phyloP scores from a whole-genome alignment of 148 eudicot species.

The Mesembryanthemum crystallinum region DNA sequence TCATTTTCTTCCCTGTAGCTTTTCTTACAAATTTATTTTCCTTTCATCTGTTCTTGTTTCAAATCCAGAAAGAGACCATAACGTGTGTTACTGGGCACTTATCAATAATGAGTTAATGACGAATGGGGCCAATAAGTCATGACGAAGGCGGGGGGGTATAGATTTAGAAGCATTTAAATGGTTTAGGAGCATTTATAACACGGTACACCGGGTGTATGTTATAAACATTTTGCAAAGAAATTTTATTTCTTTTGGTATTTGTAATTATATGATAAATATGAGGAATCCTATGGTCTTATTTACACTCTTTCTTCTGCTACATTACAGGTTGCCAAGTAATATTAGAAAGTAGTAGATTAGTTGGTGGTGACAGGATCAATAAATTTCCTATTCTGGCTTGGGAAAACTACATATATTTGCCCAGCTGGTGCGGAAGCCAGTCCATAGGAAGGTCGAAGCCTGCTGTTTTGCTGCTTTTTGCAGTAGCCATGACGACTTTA shows the following conservation, averaged over 20 bases:
- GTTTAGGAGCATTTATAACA: too few relatives aligned
- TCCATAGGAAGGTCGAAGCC: slow-evolving; percentile 33
- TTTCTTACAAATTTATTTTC: too few relatives aligned
- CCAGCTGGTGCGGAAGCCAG: slow-evolving; percentile 36
- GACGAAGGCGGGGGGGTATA: too few relatives aligned
- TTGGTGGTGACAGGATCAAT: slow-evolving; percentile 14
- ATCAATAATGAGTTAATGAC: too few relatives aligned
- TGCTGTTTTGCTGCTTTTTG: slow-evolving; percentile 35
- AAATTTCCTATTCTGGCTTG: slow-evolving; percentile 42
- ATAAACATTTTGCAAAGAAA: too few relatives aligned
- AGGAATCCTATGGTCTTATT: background rate
- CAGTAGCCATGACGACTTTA: slow-evolving; percentile 48
- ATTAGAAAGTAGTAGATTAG: background rate
- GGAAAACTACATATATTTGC: slow-evolving; percentile 25
- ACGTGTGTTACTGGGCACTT: too few relatives aligned
- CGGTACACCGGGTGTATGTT: too few relatives aligned
- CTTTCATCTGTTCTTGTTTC: too few relatives aligned
- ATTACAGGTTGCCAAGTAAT: slow-evolving; percentile 18
- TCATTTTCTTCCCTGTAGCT: too few relatives aligned
- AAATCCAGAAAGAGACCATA: too few relatives aligned
- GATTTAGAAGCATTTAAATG: too few relatives aligned
- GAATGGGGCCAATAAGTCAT: too few relatives aligned
- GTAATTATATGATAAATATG: background rate
- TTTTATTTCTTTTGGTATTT: background rate
- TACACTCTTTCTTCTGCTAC: background rate